These are phyloP conservation scores for Dalbergia cultrata DNA, from an alignment of 306 rosid species.

Conservation along the genomic window DNA sequence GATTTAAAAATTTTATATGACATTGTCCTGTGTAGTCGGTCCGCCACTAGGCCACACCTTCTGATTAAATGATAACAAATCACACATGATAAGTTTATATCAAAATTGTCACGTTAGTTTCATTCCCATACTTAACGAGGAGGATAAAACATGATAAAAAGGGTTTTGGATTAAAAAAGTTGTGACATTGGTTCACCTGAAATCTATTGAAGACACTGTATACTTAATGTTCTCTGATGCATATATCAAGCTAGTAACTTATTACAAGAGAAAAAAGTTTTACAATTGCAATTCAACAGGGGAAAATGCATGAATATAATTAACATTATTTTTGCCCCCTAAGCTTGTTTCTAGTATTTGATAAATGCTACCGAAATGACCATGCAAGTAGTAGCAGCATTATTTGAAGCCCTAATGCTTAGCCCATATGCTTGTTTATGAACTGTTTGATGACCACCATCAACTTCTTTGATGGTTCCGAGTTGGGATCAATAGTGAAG, in stretches of 20 bases:
- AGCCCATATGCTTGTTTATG: slow-evolving; percentile 50
- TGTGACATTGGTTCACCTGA: too few species aligned
- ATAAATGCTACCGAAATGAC: background rate
- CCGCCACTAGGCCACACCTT: too few species aligned
- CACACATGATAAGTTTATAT: too few species aligned
- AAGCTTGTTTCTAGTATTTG: background rate
- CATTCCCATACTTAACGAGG: too few species aligned
- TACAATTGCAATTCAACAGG: background rate
- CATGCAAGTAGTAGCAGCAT: background rate
- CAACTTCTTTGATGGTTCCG: slow-evolving; percentile 60
- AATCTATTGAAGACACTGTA: too few species aligned
- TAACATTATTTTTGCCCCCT: background rate
- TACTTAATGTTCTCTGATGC: background rate
- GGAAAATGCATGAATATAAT: too few species aligned
- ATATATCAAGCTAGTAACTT: background rate
- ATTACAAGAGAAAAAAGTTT: background rate
- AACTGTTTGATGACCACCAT: slow-evolving; percentile 68
- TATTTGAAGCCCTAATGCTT: slow-evolving; percentile 21
- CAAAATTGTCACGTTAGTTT: too few species aligned
- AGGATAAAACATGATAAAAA: too few species aligned
- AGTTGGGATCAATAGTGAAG: slow-evolving; percentile 76
- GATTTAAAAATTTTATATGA: too few species aligned
- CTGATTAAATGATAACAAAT: too few species aligned
- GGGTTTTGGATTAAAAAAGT: too few species aligned
- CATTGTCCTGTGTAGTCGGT: too few species aligned